These are phyloP conservation scores for Acanthamoeba triangularis DNA, from an alignment of 208 protist species.

Conservation along the genomic window DNA sequence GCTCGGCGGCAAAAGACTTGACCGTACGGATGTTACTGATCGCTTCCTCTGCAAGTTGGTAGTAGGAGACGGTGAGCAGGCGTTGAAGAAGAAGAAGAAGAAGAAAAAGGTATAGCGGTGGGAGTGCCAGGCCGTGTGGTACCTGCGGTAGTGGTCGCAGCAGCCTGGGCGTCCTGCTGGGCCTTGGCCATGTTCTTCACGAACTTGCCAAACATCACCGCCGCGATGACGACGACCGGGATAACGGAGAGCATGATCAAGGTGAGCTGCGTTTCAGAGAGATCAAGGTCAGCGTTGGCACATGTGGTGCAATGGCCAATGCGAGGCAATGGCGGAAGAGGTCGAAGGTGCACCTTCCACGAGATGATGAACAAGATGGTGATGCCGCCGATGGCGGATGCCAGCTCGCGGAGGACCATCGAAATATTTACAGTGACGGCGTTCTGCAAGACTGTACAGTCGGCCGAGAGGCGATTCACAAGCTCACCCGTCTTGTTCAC, in stretches of 20 bases:
- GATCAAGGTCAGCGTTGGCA: too few species aligned
- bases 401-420: slow-evolving; percentile 80
- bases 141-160: slow-evolving; percentile 60
- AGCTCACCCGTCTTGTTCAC: slow-evolving; percentile 87
- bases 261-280: too few species aligned
- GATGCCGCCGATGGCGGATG: slow-evolving; percentile 80
- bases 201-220: slow-evolving; percentile 86
- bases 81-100: neutral
- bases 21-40: slow-evolving; percentile 88
- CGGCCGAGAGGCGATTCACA: slow-evolving; percentile 82
- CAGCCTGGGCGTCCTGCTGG: slow-evolving; percentile 86
- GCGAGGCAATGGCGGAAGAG: too few species aligned
- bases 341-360: slow-evolving; percentile 83
- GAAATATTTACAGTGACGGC: slow-evolving; percentile 87
- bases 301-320: too few species aligned
- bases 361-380: slow-evolving; percentile 86
- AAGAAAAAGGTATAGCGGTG: neutral
- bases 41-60: slow-evolving; percentile 75
- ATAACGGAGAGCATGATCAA: slow-evolving; percentile 87
- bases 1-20: slow-evolving; percentile 84
- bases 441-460: slow-evolving; percentile 86
- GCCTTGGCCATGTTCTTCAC: slow-evolving; percentile 82
- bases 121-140: too few species aligned
- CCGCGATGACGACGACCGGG: slow-evolving; percentile 80
- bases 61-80: neutral